These are phyloP conservation scores for Lenwebbia sp. DNA, from an alignment of 345 rosid genomes.

Conservation along the genomic window DNA sequence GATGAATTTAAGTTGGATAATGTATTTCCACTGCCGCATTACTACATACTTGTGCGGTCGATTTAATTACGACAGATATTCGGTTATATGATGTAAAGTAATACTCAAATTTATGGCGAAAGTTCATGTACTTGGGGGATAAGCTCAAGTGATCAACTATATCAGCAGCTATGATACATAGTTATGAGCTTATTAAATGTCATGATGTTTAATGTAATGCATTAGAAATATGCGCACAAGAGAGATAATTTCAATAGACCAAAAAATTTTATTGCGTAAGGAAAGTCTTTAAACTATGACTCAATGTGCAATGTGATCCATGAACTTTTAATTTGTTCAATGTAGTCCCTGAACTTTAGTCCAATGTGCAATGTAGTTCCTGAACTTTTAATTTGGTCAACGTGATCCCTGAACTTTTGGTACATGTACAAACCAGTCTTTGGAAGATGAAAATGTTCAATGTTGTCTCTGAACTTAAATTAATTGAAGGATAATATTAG, in stretches of 20 bases:
- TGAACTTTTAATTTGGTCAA: no score
- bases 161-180: neutral
- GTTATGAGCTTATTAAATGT: neutral
- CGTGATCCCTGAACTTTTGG: no score
- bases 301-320: no score
- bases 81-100: neutral
- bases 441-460: no score
- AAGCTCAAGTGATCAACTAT: neutral
- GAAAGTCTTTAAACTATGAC: no score
- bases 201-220: neutral
- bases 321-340: no score
- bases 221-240: no score
- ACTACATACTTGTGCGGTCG: neutral
- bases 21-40: neutral
- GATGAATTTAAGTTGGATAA: neutral
- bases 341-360: no score
- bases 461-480: no score
- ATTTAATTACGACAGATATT: neutral
- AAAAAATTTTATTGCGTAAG: neutral
- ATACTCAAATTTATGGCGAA: neutral
- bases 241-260: neutral
- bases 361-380: no score
- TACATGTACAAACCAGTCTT: no score
- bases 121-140: neutral
- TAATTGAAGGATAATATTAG: no score